phyloP scores from a whole-genome alignment of 2,329 filamentous ascomycete species.

The Aspergillus felis region DNA sequence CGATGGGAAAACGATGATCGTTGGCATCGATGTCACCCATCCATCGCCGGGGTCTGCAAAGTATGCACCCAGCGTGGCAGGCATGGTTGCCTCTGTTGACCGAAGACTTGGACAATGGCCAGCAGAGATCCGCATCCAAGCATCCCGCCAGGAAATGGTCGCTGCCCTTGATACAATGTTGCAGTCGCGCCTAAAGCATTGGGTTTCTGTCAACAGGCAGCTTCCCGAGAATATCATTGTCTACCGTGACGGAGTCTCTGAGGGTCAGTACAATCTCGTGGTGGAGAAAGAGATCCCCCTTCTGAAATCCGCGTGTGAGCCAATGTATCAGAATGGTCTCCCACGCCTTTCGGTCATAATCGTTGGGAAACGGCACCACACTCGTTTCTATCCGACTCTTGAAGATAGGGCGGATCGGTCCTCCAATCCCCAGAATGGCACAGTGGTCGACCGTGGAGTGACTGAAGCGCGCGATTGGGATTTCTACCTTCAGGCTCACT shows the following conservation, averaged over 20 bases:
- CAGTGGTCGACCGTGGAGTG: slow-evolving; percentile 79
- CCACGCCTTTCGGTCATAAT: slow-evolving; percentile 71
- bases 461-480: slow-evolving; percentile 74
- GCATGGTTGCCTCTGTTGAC: slow-evolving; percentile 74
- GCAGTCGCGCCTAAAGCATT: slow-evolving; percentile 60
- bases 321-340: slow-evolving; percentile 51
- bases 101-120: slow-evolving; percentile 71
- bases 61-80: slow-evolving; percentile 69
- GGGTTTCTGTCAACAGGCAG: slow-evolving; percentile 55
- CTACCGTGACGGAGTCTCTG: slow-evolving; percentile 86
- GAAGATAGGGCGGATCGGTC: slow-evolving; percentile 49
- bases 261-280: slow-evolving; percentile 72
- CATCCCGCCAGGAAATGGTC: slow-evolving; percentile 67
- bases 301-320: slow-evolving; percentile 56
- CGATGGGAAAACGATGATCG: slow-evolving; percentile 73
- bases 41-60: slow-evolving; percentile 64
- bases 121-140: slow-evolving; percentile 65
- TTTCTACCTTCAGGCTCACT: slow-evolving; percentile 80
- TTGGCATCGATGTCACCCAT: slow-evolving; percentile 87
- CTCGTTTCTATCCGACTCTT: slow-evolving; percentile 73
- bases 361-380: slow-evolving; percentile 86
- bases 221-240: slow-evolving; percentile 73
- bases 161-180: slow-evolving; percentile 60
- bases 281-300: slow-evolving; percentile 60
- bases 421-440: slow-evolving; percentile 69